Evolutionary conservation across 2,329 filamentous ascomycete genomes (phyloP), one percentile per base, ranked within the genome.

Genomic region (Trichoderma arundinaceum): DNA sequence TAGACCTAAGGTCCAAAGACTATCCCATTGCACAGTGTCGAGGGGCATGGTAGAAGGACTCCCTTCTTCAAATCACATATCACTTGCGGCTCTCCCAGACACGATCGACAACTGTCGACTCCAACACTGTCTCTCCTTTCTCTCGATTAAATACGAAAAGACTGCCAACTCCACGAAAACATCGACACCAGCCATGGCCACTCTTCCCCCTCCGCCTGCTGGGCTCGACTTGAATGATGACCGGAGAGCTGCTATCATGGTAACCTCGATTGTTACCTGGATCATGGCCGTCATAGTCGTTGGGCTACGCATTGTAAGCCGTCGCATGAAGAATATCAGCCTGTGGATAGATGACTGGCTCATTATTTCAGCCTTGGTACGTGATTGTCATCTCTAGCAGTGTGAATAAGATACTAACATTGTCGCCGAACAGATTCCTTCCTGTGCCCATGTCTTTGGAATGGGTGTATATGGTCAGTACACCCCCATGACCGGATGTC

Each of bases 311-410:
- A 64, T 74, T 8, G 7, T 67, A 0, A 64, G 68, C 7, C 71
- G 71, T 15, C 66, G 48, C 7, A 66, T 74, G 10, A 71, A 69
- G 22, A 43, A 62, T 0, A 57, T 68, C 12, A 12, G 32, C 3
- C 61, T 73, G 0, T 73, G 72, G 72, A 43, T 67, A 52, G 72
- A 74, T 17, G 72, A 73, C 44, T 74, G 68, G 66, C 59, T 74
- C 46, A 71, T 73, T 15, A 49, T 71, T 13, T 54, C 65, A 5
- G 56, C 71, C 7, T n/a, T 74, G 66, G 72, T 74, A 67, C 8
- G 65, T 43, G 5, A 7, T 19, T 22, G 9, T 35, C 8, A 38
- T n/a, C 33, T 28, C 32, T 17, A 10, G 19, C 7, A 1, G 10
- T 8, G 9, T 10, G 41, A n/a, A 44, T 4, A 35, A 8, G 12